Evolutionary conservation across 2,329 filamentous ascomycete genomes (phyloP).

Genomic region (Graphium sp.): DNA sequence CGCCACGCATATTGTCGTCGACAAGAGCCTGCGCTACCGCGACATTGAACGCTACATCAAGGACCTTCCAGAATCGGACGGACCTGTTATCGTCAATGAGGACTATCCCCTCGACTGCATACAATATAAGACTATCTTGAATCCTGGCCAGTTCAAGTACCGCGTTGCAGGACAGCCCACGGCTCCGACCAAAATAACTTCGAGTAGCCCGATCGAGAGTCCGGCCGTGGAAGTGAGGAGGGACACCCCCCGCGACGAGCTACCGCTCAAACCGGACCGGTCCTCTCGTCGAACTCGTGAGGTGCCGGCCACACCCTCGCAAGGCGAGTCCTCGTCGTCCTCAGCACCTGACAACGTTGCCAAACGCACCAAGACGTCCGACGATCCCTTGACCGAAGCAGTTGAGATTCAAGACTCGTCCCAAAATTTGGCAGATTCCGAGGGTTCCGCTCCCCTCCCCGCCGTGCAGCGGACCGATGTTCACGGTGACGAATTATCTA

Average conservation of each 20-base stretch:
- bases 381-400: no score
- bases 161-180: conserved; percentile 36
- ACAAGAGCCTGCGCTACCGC: conserved; percentile 46
- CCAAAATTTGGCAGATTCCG: no score
- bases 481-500: conserved; percentile 38
- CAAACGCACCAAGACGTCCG: background rate
- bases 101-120: conserved; percentile 55
- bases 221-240: no score
- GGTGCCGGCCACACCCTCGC: no score
- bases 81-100: conserved; percentile 44
- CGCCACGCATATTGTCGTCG: conserved; percentile 68
- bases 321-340: no score
- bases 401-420: no score
- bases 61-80: conserved; percentile 6
- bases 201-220: conserved; percentile 17
- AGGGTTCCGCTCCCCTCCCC: no score
- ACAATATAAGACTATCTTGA: conserved; percentile 35
- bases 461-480: conserved; percentile 3
- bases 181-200: no score
- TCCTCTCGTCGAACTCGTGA: no score
- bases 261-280: no score
- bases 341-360: no score
- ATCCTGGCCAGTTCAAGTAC: conserved; percentile 43
- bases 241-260: no score
- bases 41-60: conserved; percentile 37